Percentiles rank a stretch among this genome's conserved stretches.
Evolutionary conservation across 2,329 filamentous ascomycete genomes (phyloP).

Genomic region (Penicillium sp.): DNA sequence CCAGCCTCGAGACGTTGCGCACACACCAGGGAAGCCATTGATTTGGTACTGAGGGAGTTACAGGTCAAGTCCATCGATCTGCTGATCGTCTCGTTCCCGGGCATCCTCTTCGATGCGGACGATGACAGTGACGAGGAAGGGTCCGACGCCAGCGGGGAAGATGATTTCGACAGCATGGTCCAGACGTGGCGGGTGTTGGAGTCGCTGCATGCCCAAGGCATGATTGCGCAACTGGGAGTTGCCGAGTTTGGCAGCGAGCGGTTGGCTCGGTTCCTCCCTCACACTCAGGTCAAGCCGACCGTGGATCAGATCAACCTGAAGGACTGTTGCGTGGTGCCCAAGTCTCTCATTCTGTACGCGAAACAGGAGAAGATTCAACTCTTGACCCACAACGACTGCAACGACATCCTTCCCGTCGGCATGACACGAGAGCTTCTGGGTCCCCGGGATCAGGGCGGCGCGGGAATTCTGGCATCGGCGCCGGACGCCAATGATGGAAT

Average conservation of each 20-base stretch:
- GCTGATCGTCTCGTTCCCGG: constrained; percentile 87
- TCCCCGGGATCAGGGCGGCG: constrained; percentile 64
- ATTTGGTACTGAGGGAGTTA: constrained; percentile 73
- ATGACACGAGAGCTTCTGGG: constrained; percentile 80
- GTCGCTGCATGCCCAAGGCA: constrained; percentile 61
- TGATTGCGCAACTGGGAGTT: constrained; percentile 71
- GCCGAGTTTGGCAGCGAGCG: constrained; percentile 87
- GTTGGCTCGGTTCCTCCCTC: constrained; percentile 67
- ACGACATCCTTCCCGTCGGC: constrained; percentile 78
- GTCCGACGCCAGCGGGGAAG: constrained; percentile 47
- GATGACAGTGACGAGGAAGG: constrained; percentile 70
- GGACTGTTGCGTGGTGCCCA: constrained; percentile 93
- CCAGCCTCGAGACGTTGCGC: constrained; percentile 57
- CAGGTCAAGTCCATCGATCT: constrained; percentile 72
- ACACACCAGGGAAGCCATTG: constrained; percentile 72
- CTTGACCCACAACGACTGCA: constrained; percentile 89
- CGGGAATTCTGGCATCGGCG: constrained; percentile 65
- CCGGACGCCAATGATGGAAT: constrained; percentile 51
- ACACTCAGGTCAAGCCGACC: constrained; percentile 64
- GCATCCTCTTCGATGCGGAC: constrained; percentile 87
- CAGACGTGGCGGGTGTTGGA: constrained; percentile 67
- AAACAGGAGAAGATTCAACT: constrained; percentile 77
- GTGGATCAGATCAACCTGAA: constrained; percentile 96
- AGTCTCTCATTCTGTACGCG: constrained; percentile 76
- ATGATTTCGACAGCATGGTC: constrained; percentile 57